Evolutionary conservation across 1,284 basidiomycete species (phyloP).

Genomic region (Peniophora sp.): DNA sequence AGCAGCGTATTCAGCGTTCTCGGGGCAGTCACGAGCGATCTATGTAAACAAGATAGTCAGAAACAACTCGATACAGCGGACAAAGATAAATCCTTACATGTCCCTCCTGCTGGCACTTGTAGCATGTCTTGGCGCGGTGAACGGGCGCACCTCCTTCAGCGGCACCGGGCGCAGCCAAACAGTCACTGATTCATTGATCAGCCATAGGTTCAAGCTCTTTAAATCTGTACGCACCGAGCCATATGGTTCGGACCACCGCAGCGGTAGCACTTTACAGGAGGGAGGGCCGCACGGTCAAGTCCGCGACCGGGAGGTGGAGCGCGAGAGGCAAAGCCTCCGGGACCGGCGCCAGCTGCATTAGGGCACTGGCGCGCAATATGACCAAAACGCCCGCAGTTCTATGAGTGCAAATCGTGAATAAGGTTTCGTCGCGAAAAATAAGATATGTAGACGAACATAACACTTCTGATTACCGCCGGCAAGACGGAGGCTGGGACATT

Average conservation of each 20-base stretch:
- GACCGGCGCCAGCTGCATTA: conserved; percentile 33
- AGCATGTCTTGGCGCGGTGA: conserved; percentile 72
- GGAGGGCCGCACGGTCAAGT: conserved; percentile 68
- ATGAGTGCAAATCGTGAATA: conserved; percentile 6
- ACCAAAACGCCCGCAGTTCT: conserved; percentile 75
- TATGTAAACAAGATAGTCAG: conserved; percentile 18
- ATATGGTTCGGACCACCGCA: conserved; percentile 80
- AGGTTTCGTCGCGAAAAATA: background rate
- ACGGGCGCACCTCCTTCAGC: conserved; percentile 36
- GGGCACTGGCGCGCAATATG: conserved; percentile 75
- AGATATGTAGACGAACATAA: conserved; percentile 47
- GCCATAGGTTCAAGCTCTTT: background rate
- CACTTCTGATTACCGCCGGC: conserved; percentile 69
- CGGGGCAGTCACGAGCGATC: conserved; percentile 76
- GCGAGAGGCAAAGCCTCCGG: conserved; percentile 50
- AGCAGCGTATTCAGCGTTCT: conserved; percentile 34
- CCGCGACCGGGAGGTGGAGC: conserved; percentile 64
- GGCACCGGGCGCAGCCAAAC: conserved; percentile 63
- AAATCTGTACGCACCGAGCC: conserved; percentile 44
- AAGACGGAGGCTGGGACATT: conserved; percentile 78
- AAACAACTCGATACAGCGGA: background rate
- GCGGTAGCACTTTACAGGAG: conserved; percentile 76
- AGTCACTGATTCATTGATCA: conserved; percentile 43
- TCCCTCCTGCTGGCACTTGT: conserved; percentile 79
- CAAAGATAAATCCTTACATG: conserved; percentile 46